Evolutionary conservation across 163 green algal species (phyloP).

Genomic region (Volvox carteri): DNA sequence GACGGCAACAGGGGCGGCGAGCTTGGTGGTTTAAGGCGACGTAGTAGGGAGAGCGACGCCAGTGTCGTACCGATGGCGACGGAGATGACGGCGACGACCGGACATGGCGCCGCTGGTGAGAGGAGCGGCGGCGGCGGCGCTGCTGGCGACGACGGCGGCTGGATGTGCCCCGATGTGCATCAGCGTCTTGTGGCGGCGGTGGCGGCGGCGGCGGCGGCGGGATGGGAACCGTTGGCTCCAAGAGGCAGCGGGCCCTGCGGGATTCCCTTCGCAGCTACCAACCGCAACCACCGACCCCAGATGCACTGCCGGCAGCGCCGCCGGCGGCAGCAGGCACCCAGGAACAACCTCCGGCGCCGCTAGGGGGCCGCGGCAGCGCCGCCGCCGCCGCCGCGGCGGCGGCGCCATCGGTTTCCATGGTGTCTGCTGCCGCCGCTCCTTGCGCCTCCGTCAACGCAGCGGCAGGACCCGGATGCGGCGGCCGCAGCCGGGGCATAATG

Average conservation of each 20-base stretch:
- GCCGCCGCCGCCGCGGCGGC: background rate
- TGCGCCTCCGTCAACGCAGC: background rate
- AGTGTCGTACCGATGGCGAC: constrained; percentile 12
- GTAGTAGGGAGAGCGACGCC: background rate
- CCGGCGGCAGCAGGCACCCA: too few species aligned
- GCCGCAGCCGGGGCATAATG: background rate
- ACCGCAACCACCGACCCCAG: background rate
- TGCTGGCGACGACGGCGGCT: background rate
- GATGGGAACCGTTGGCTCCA: constrained; percentile 19
- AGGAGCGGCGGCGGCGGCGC: background rate
- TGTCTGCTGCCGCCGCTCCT: background rate
- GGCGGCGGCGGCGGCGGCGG: constrained; percentile 16
- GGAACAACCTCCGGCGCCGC: too few species aligned
- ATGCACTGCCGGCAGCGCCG: background rate
- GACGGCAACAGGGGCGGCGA: too few species aligned
- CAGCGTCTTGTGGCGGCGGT: background rate
- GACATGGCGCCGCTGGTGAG: background rate
- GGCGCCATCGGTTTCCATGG: constrained; percentile 15
- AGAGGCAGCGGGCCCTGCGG: background rate
- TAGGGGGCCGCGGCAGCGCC: background rate
- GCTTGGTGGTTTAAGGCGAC: too few species aligned
- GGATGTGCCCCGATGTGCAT: constrained; percentile 19
- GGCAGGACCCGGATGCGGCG: background rate
- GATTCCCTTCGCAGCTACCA: background rate
- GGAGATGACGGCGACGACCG: background rate